Evolutionary conservation across 371 early-diverging fungal species (phyloP).

Genomic region (Fennellomyces sp.): DNA sequence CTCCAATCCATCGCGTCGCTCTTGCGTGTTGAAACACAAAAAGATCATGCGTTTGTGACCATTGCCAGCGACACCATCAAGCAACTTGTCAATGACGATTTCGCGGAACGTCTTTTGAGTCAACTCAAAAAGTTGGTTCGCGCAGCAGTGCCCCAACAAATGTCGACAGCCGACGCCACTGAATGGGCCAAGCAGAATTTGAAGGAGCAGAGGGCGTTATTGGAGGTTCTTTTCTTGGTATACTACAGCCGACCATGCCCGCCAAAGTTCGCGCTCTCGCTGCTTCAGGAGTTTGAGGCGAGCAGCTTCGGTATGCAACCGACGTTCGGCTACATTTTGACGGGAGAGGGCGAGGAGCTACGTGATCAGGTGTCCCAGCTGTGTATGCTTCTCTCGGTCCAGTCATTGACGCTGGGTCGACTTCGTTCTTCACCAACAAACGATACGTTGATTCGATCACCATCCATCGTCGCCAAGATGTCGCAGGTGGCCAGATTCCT

Average conservation of each 20-base stretch:
- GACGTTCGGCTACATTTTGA: conserved; percentile 31
- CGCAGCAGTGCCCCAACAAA: conserved; percentile 17
- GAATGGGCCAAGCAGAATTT: conserved; percentile 44
- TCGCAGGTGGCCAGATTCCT: conserved; percentile 30
- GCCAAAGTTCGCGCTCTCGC: conserved; percentile 19
- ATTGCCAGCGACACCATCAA: conserved; percentile 28
- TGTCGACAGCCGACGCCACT: conserved; percentile 10
- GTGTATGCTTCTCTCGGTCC: conserved; percentile 21
- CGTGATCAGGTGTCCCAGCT: conserved; percentile 25
- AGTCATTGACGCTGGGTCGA: not conserved
- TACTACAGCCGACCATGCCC: conserved; percentile 14
- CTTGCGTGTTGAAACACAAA: conserved; percentile 26
- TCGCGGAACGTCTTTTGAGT: conserved; percentile 28
- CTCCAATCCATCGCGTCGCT: conserved; percentile 40
- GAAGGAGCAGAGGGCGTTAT: conserved; percentile 40
- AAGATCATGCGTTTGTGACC: conserved; percentile 25
- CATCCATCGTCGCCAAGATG: conserved; percentile 18
- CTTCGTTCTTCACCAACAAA: not conserved
- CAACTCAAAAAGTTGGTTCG: conserved; percentile 32
- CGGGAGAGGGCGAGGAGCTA: conserved; percentile 27
- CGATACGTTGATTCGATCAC: not conserved
- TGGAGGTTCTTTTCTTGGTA: conserved; percentile 39
- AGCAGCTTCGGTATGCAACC: conserved; percentile 37
- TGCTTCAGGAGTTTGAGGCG: conserved; percentile 45
- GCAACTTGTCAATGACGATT: conserved; percentile 19